A percentile compares a stretch with the other conserved stretches of the same genome.
Conservation (phyloP, 2,329 filamentous ascomycete genomes). For the Aspergillus amoenus region DNA sequence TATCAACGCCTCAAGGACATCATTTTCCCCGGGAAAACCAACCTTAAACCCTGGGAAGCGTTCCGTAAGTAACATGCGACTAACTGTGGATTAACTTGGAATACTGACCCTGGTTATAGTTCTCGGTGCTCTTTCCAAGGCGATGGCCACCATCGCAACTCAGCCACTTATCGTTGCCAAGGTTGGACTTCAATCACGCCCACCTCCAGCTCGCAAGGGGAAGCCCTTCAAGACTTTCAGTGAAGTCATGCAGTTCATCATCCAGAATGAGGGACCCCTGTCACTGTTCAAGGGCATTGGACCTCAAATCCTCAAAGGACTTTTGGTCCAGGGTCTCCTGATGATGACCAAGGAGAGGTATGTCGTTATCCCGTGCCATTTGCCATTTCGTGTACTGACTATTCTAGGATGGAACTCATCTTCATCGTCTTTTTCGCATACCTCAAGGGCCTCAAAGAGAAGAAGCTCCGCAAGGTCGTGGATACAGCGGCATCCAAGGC, state of each 20-base stretch:
- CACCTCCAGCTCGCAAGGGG: constrained; percentile 77
- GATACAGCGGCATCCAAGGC: constrained; percentile 63
- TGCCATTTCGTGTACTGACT: constrained; percentile 11
- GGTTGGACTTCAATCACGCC: constrained; percentile 91
- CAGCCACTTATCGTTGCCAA: constrained; percentile 98
- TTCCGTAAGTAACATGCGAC: constrained; percentile 66
- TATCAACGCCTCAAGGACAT: constrained; percentile 83
- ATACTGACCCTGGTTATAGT: constrained; percentile 52
- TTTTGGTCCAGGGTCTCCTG: constrained; percentile 89
- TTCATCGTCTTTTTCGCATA: constrained; percentile 87
- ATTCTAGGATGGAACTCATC: constrained; percentile 72
- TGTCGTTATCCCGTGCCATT: background rate
- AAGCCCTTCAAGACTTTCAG: constrained; percentile 91
- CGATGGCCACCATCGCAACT: constrained; percentile 84
- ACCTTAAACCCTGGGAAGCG: constrained; percentile 78
- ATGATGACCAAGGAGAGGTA: constrained; percentile 99
- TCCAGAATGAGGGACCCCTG: constrained; percentile 77
- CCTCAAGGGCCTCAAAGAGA: constrained; percentile 66
- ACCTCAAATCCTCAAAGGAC: constrained; percentile 87
- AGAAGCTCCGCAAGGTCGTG: constrained; percentile 68
- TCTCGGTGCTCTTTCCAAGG: constrained; percentile 89
- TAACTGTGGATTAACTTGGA: background rate
- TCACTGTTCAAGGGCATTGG: constrained; percentile 97
- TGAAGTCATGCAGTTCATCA: constrained; percentile 93
- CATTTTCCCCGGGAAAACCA: constrained; percentile 74